These are phyloP conservation scores for Fusarium albidum DNA, from an alignment of 2,329 filamentous ascomycete genomes.

Conservation along the genomic window DNA sequence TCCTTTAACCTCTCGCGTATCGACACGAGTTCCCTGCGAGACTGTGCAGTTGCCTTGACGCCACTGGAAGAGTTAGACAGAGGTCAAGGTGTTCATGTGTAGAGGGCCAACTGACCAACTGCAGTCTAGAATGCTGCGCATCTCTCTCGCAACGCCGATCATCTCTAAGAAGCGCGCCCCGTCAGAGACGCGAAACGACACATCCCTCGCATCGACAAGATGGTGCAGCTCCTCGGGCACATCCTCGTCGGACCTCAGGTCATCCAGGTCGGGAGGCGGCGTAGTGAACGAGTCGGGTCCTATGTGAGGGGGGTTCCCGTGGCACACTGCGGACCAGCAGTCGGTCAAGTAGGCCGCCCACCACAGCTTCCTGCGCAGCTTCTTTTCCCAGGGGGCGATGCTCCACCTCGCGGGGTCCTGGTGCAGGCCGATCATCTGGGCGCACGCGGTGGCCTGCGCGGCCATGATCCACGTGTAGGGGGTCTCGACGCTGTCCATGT, in stretches of 20 bases:
- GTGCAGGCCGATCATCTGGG: slow-evolving; percentile 57
- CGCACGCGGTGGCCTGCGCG: slow-evolving; percentile 53
- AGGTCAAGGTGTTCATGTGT: too few species aligned
- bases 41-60: slow-evolving; percentile 23
- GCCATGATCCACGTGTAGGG: slow-evolving; percentile 55
- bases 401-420: slow-evolving; percentile 53
- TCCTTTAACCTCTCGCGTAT: slow-evolving; percentile 44
- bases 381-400: slow-evolving; percentile 53
- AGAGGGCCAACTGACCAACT: slow-evolving; percentile 42
- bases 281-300: slow-evolving; percentile 52
- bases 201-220: slow-evolving; percentile 46
- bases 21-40: slow-evolving; percentile 32
- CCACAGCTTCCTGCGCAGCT: slow-evolving; percentile 54
- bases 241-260: slow-evolving; percentile 53
- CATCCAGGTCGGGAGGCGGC: slow-evolving; percentile 48
- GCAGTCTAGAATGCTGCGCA: slow-evolving; percentile 45
- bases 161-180: slow-evolving; percentile 50
- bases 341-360: slow-evolving; percentile 54
- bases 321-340: slow-evolving; percentile 55
- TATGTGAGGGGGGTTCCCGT: slow-evolving; percentile 57
- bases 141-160: slow-evolving; percentile 42
- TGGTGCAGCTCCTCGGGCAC: slow-evolving; percentile 45
- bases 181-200: slow-evolving; percentile 44
- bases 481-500: slow-evolving; percentile 56
- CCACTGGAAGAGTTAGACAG: slow-evolving; percentile 20